These are phyloP conservation scores for Xylaria sp. DNA, from an alignment of 2,329 filamentous ascomycete genomes.

Conservation along the genomic window DNA sequence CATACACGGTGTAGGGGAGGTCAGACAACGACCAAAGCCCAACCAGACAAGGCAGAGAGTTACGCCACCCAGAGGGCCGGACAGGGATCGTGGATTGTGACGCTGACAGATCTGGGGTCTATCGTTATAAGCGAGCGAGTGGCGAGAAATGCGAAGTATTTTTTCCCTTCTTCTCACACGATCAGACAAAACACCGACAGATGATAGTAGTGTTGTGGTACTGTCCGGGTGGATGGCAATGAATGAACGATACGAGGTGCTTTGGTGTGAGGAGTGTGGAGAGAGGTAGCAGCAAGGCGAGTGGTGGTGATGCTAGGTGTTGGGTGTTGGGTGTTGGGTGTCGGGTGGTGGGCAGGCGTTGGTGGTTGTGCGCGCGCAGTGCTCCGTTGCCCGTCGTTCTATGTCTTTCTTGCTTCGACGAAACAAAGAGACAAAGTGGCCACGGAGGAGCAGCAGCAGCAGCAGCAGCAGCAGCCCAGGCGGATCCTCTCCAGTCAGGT, in stretches of 20 bases:
- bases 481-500: slow-evolving; percentile 40
- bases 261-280: slow-evolving; percentile 22
- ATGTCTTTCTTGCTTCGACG: slow-evolving; percentile 13
- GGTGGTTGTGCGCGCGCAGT: slow-evolving; percentile 6
- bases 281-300: neutral
- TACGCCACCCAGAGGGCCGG: slow-evolving; percentile 48
- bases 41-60: slow-evolving; percentile 42
- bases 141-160: slow-evolving; percentile 21
- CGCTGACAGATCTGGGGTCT: slow-evolving; percentile 16
- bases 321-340: neutral
- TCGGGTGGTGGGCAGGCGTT: neutral
- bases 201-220: slow-evolving; percentile 7
- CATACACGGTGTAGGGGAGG: neutral
- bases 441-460: neutral
- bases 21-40: slow-evolving; percentile 11
- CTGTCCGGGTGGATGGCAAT: slow-evolving; percentile 13
- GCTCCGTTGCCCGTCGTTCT: slow-evolving; percentile 10
- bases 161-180: slow-evolving; percentile 6
- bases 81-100: slow-evolving; percentile 45
- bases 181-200: slow-evolving; percentile 11
- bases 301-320: neutral
- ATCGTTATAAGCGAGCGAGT: slow-evolving; percentile 34
- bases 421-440: slow-evolving; percentile 8
- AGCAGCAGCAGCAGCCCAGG: slow-evolving; percentile 23
- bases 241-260: slow-evolving; percentile 1